phyloP scores from a whole-genome alignment of 768 basidiomycete species.

The Boletus subcaerulescens region DNA sequence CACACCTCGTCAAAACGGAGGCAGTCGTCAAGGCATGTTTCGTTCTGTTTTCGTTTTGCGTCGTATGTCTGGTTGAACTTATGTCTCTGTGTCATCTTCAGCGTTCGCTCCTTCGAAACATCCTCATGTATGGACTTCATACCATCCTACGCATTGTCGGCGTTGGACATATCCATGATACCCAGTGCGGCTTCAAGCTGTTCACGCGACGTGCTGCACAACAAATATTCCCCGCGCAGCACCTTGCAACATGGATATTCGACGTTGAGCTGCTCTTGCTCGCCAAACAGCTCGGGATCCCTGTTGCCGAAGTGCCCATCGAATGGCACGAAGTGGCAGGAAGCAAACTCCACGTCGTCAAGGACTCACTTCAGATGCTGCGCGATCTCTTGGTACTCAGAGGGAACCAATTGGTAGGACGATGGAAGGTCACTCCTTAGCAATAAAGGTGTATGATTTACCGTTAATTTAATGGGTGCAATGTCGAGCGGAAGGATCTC shows the following conservation, averaged over 20 bases:
- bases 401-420: constrained; percentile 73
- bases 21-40: constrained; percentile 82
- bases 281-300: constrained; percentile 74
- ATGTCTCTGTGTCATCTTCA: constrained; percentile 28
- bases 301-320: constrained; percentile 82
- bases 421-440: constrained; percentile 54
- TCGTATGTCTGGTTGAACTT: neutral
- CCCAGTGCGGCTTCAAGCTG: constrained; percentile 97
- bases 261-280: constrained; percentile 91
- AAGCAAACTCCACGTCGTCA: constrained; percentile 85
- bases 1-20: constrained; percentile 88
- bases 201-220: constrained; percentile 82
- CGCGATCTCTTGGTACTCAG: constrained; percentile 81
- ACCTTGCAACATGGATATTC: constrained; percentile 92
- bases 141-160: constrained; percentile 86
- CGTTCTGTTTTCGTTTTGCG: neutral
- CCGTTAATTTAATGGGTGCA: constrained; percentile 25
- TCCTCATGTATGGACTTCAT: constrained; percentile 94
- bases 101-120: constrained; percentile 85
- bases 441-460: constrained; percentile 25
- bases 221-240: constrained; percentile 82
- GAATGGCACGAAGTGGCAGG: constrained; percentile 93
- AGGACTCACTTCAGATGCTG: constrained; percentile 87
- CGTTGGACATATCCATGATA: constrained; percentile 88
- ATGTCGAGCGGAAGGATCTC: constrained; percentile 1